These are phyloP conservation scores for Podospora appendiculata DNA, from an alignment of 495 filamentous ascomycete genomes.

Conservation along the genomic window DNA sequence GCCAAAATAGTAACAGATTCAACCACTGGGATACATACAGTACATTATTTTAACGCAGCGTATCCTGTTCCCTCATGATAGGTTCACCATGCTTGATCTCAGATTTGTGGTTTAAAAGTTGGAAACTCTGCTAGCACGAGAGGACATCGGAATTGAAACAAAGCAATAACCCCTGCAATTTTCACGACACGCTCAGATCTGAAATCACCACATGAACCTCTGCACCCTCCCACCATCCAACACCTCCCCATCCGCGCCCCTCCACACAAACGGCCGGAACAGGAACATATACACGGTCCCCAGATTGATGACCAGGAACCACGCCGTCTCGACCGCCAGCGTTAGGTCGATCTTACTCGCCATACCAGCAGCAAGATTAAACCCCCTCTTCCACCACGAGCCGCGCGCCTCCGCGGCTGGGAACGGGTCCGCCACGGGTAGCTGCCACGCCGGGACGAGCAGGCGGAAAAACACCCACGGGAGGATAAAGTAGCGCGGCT, in stretches of 20 bases:
- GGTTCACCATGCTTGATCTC: too few relatives aligned
- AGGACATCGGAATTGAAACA: too few relatives aligned
- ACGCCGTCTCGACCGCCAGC: conserved; percentile 67
- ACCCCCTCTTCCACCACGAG: background rate
- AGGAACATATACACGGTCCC: conserved; percentile 77
- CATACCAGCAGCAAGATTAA: too few relatives aligned
- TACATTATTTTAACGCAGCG: too few relatives aligned
- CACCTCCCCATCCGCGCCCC: conserved; percentile 25
- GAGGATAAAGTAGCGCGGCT: conserved; percentile 89
- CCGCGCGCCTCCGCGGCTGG: too few relatives aligned
- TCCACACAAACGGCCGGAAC: conserved; percentile 72
- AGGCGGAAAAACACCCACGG: conserved; percentile 93
- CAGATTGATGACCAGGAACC: conserved; percentile 67
- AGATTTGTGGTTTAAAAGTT: too few relatives aligned
- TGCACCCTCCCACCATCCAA: conserved; percentile 74
- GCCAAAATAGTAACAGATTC: too few relatives aligned
- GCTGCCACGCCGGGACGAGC: conserved; percentile 49
- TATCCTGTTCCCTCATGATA: too few relatives aligned
- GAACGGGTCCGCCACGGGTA: background rate
- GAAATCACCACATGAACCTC: conserved; percentile 75
- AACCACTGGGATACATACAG: too few relatives aligned
- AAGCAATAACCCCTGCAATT: too few relatives aligned
- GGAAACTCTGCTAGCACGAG: too few relatives aligned
- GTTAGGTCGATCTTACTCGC: conserved; percentile 15
- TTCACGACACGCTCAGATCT: too few relatives aligned